These are phyloP conservation scores for Aspergillus pseudoterreus DNA, from an alignment of 2,329 filamentous ascomycete species.

Conservation along the genomic window DNA sequence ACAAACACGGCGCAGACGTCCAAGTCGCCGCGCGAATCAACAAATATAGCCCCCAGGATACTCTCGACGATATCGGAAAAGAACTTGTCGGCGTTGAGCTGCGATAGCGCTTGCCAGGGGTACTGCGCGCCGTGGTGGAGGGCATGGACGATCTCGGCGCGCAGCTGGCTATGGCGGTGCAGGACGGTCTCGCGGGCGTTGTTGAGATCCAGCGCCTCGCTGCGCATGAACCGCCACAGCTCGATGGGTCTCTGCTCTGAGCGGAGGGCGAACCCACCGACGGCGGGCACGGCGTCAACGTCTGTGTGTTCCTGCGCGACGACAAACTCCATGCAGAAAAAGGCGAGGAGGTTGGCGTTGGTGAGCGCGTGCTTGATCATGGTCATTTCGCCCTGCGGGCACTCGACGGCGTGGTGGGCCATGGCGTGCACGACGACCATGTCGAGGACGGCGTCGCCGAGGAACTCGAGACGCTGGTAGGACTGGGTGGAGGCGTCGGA, in stretches of 20 bases:
- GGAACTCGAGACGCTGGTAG: conserved; percentile 78
- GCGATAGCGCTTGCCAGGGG: conserved; percentile 71
- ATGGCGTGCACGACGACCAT: conserved; percentile 61
- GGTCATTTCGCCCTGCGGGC: conserved; percentile 66
- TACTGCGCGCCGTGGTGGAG: conserved; percentile 55
- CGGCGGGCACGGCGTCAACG: conserved; percentile 1
- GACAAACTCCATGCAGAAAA: conserved; percentile 60
- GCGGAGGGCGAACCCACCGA: conserved; percentile 22
- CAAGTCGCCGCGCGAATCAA: conserved; percentile 67
- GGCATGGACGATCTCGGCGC: conserved; percentile 47
- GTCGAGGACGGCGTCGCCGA: conserved; percentile 84
- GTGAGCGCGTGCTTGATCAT: conserved; percentile 70
- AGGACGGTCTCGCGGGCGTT: conserved; percentile 16
- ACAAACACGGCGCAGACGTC: conserved; percentile 59
- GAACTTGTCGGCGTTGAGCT: conserved; percentile 68
- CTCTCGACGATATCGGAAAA: conserved; percentile 81
- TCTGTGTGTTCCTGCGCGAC: conserved; percentile 10
- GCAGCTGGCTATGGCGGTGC: conserved; percentile 48
- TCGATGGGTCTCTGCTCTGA: conserved; percentile 34
- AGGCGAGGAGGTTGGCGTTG: conserved; percentile 77
- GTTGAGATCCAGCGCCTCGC: conserved; percentile 12
- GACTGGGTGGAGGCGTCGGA: conserved; percentile 50
- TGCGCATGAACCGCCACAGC: conserved; percentile 68
- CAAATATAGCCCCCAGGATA: conserved; percentile 75
- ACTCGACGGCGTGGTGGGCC: conserved; percentile 27